A percentile compares a stretch with the other conserved stretches of the same genome.
Evolutionary conservation across 768 basidiomycete genomes (phyloP).

Genomic region (Podaxis mareebaensis): DNA sequence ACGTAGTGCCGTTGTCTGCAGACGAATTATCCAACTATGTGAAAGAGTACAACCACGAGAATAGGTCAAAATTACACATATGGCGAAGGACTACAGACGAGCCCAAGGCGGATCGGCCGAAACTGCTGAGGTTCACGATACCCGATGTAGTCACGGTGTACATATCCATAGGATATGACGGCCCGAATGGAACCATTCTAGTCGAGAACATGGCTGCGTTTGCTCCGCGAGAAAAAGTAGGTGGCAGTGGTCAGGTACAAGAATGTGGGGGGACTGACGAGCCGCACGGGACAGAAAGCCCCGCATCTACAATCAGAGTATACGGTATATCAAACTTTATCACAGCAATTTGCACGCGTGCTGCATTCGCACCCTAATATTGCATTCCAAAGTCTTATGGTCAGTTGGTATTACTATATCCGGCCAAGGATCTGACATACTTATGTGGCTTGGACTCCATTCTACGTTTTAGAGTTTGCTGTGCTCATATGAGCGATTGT

Average conservation of each 20-base stretch:
- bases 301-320: constrained; percentile 73
- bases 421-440: not conserved
- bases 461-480: constrained; percentile 44
- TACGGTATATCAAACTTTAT: constrained; percentile 60
- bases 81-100: constrained; percentile 42
- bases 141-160: constrained; percentile 69
- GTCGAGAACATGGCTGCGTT: constrained; percentile 71
- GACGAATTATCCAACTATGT: constrained; percentile 55
- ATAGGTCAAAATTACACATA: constrained; percentile 51
- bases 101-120: constrained; percentile 28
- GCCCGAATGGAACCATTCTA: constrained; percentile 35
- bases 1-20: constrained; percentile 38
- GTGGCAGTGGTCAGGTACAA: constrained; percentile 17
- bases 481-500: constrained; percentile 58
- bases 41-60: constrained; percentile 52
- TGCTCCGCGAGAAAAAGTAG: constrained; percentile 71
- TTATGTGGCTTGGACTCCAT: constrained; percentile 1
- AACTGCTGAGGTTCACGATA: constrained; percentile 59
- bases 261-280: constrained; percentile 4
- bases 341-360: constrained; percentile 66
- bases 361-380: constrained; percentile 38
- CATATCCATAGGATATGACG: constrained; percentile 47
- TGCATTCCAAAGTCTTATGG: constrained; percentile 13
- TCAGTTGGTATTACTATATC: constrained; percentile 6
- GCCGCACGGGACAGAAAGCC: constrained; percentile 44